Evolutionary conservation across 1,139 yeast genomes (phyloP).

Genomic region (Suhomyces guaymorum): DNA sequence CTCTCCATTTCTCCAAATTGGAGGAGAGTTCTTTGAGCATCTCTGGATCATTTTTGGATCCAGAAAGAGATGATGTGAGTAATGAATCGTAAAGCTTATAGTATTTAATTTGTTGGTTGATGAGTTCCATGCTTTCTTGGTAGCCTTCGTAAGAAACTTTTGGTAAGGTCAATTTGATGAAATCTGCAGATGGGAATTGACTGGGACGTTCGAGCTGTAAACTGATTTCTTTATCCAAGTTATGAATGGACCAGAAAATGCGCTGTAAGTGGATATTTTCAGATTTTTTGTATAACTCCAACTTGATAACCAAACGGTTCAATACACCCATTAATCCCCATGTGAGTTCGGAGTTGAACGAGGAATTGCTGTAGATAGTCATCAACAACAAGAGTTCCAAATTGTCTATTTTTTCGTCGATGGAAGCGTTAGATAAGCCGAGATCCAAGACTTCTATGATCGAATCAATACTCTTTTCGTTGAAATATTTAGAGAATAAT

Average conservation of each 20-base stretch:
- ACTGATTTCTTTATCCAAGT: slow-evolving; percentile 42
- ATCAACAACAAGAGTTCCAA: slow-evolving; percentile 33
- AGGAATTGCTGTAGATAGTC: slow-evolving; percentile 32
- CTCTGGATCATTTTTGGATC: slow-evolving; percentile 7
- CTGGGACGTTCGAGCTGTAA: slow-evolving; percentile 36
- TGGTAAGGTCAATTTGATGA: slow-evolving; percentile 20
- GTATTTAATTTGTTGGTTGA: slow-evolving; percentile 24
- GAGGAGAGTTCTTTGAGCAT: slow-evolving; percentile 24
- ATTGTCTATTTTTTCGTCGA: slow-evolving; percentile 24
- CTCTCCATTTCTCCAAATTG: slow-evolving; percentile 41
- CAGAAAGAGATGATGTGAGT: slow-evolving; percentile 13
- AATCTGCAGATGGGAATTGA: slow-evolving; percentile 31
- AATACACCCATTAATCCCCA: slow-evolving; percentile 43
- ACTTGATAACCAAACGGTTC: slow-evolving; percentile 29
- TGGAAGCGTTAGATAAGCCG: slow-evolving; percentile 24
- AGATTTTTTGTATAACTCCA: slow-evolving; percentile 22
- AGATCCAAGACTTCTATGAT: slow-evolving; percentile 38
- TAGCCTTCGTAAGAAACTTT: slow-evolving; percentile 13
- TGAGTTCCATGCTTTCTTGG: slow-evolving; percentile 24
- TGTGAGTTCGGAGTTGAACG: slow-evolving; percentile 29
- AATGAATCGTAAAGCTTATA: slow-evolving; percentile 23
- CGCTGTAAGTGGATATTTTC: slow-evolving; percentile 18
- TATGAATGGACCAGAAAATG: slow-evolving; percentile 42
- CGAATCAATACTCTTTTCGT: slow-evolving; percentile 33
- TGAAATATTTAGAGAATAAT: slow-evolving; percentile 31